These are phyloP conservation scores for Elsinoe necatrix DNA, from an alignment of 2,329 filamentous ascomycete genomes.

Conservation along the genomic window DNA sequence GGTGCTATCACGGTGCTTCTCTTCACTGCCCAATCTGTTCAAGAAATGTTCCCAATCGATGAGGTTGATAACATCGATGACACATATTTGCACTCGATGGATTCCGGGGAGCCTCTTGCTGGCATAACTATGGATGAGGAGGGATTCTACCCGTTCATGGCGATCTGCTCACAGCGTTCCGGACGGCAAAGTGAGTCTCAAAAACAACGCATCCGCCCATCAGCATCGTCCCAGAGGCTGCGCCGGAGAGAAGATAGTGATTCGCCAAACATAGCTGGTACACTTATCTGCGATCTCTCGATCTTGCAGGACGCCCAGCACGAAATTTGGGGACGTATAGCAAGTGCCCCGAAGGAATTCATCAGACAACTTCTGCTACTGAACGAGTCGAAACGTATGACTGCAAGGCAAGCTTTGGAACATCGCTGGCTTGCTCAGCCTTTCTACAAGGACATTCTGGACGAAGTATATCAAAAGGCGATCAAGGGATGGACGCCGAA, in stretches of 20 bases:
- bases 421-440: slow-evolving; percentile 51
- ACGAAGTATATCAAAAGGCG: slow-evolving; percentile 42
- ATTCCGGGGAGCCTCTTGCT: neutral
- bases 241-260: neutral
- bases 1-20: slow-evolving; percentile 47
- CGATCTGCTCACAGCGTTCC: neutral
- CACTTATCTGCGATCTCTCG: slow-evolving; percentile 34
- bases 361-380: slow-evolving; percentile 44
- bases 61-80: slow-evolving; percentile 25
- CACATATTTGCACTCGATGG: slow-evolving; percentile 20
- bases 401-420: slow-evolving; percentile 44
- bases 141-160: slow-evolving; percentile 19
- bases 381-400: slow-evolving; percentile 43
- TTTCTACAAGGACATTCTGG: slow-evolving; percentile 39
- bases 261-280: neutral
- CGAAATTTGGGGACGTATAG: slow-evolving; percentile 35
- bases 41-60: slow-evolving; percentile 21
- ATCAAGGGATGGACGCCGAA: slow-evolving; percentile 44
- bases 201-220: neutral
- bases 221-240: neutral
- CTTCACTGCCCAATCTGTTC: slow-evolving; percentile 36
- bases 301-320: slow-evolving; percentile 34
- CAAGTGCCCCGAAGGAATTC: slow-evolving; percentile 37
- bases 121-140: slow-evolving; percentile 17
- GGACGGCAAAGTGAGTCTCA: neutral